These are phyloP conservation scores for Nematodospora valgi DNA, from an alignment of 805 yeast genomes.

Conservation along the genomic window DNA sequence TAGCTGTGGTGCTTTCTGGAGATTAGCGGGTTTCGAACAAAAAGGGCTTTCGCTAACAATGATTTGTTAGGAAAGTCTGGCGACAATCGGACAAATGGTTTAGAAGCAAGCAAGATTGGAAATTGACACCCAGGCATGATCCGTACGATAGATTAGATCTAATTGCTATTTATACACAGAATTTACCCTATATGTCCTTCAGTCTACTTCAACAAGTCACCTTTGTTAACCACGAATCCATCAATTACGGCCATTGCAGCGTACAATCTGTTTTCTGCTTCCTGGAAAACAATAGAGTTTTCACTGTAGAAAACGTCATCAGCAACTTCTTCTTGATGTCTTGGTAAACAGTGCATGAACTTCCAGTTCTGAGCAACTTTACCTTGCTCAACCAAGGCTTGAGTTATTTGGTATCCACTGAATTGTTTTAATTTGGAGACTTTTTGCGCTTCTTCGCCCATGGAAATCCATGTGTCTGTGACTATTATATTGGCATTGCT, in stretches of 20 bases:
- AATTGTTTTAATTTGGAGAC: constrained; percentile 72
- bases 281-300: constrained; percentile 80
- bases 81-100: no score
- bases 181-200: constrained; percentile 1
- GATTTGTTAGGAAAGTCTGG: no score
- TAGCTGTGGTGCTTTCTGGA: no score
- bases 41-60: no score
- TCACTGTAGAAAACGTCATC: constrained; percentile 90
- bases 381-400: constrained; percentile 56
- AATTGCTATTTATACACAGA: no score
- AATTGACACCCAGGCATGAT: no score
- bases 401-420: constrained; percentile 79
- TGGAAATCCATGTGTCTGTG: constrained; percentile 95
- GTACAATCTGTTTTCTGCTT: constrained; percentile 93
- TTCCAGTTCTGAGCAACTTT: constrained; percentile 66
- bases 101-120: no score
- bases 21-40: not conserved
- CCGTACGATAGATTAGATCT: no score
- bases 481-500: constrained; percentile 76
- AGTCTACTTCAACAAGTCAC: constrained; percentile 39
- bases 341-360: constrained; percentile 97
- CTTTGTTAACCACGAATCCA: constrained; percentile 82
- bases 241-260: constrained; percentile 95
- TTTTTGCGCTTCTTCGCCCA: constrained; percentile 93
- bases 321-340: constrained; percentile 90